Evolutionary conservation across 2,329 filamentous ascomycete species (phyloP).

Genomic region (Paraphoma sp.): DNA sequence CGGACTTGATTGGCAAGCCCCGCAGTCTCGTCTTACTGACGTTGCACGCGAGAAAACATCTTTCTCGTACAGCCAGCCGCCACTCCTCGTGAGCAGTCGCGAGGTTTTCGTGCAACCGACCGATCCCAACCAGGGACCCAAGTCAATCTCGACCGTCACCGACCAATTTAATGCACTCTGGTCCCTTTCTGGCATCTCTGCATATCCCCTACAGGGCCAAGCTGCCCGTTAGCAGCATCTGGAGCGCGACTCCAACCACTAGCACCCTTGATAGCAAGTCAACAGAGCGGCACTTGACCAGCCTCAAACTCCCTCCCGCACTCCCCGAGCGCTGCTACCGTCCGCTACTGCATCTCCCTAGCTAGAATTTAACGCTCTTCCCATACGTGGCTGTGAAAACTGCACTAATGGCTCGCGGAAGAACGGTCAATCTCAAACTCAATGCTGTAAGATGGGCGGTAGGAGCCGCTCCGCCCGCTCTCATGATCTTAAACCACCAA

Average conservation of each 20-base stretch:
- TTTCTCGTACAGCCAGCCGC: not conserved
- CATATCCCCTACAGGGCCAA: not conserved
- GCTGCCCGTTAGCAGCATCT: not conserved
- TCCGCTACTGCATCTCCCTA: not conserved
- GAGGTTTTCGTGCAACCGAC: not conserved
- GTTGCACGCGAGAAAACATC: slow-evolving; percentile 1
- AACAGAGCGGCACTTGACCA: not conserved
- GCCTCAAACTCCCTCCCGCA: not conserved
- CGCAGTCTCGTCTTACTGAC: not conserved
- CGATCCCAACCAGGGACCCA: not conserved
- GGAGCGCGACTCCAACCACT: not conserved
- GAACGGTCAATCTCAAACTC: not conserved
- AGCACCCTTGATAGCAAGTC: not conserved
- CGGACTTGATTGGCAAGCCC: not conserved
- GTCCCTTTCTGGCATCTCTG: not conserved
- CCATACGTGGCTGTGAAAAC: too few species aligned
- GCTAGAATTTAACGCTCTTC: too few species aligned
- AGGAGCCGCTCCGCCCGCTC: slow-evolving; percentile 2
- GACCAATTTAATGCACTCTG: not conserved
- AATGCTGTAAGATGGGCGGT: not conserved
- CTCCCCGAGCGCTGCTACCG: not conserved
- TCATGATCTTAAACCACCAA: not conserved
- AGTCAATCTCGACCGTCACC: not conserved
- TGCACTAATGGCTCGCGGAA: too few species aligned
- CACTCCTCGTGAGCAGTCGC: not conserved